Base-by-base conservation (phyloP, 164 flowering plant species). In the Aristolochia californica region DNA sequence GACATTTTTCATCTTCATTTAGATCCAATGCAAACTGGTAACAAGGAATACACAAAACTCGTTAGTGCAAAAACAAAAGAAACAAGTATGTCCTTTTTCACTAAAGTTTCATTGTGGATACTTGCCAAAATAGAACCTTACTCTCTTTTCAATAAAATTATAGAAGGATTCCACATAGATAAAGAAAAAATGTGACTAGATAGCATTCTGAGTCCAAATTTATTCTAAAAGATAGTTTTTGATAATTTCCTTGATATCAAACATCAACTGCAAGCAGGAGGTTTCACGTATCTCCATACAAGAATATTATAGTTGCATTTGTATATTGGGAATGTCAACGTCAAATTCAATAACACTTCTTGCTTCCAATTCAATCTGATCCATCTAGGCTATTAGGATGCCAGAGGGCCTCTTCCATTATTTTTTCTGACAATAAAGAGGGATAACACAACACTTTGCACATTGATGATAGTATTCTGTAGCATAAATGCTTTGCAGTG, bases 1-100 rank as follows among this genome's bases (percentile, higher is more conserved):
- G 78, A 54, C 66, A 57, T 71, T 68, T 79, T 63, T 91, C 97
- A 60, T 81, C 85, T 68, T 85, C 89, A 24, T 77, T 78, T 48
- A 88, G 54, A 63, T 91, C 96, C 71, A 91, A 74, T 5, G 95
- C 90, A 63, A 91, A 80, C 98, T 88, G 74, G 21, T 23, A 52
- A 22, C 11, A 43, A 57, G 20, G 15, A 51, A 21, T 11, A 61
- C 26, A 27, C 12, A 38, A 28, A 48, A 21, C 16, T 16, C 12
- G 2, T 18, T 38, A 38, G 3, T 53, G 20, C 50, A 17, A 7
- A 17, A 47, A 17, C 50, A 53, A 18, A 12, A 27, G 3, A 27
- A 27, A 27, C 38, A 53, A 7, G 15, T n/a, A 4, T 16, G 20
- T 24, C 13, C 13, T 11, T 49, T 49, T 20, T 20, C 25, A 7